Evolutionary conservation across 2,329 filamentous ascomycete genomes (phyloP).

Genomic region (Remersonia thermophila): DNA sequence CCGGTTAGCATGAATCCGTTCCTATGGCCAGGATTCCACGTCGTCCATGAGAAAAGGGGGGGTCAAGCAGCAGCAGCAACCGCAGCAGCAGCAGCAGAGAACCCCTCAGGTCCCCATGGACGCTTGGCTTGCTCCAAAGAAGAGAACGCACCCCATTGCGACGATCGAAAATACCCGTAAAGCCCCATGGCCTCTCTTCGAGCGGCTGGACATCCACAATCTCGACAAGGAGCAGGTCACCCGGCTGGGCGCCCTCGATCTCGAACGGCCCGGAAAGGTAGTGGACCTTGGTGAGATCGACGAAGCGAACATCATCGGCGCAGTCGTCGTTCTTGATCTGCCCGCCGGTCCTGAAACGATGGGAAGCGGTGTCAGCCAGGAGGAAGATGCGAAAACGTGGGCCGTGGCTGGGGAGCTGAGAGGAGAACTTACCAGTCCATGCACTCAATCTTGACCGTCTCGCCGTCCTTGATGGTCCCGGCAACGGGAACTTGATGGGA

Average conservation of each 20-base stretch:
- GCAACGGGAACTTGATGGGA: conserved; percentile 52
- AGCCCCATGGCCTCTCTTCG: conserved; percentile 77
- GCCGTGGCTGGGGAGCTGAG: no score
- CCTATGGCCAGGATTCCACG: no score
- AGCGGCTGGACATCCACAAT: conserved; percentile 91
- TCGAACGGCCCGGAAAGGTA: conserved; percentile 87
- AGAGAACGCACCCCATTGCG: conserved; percentile 47
- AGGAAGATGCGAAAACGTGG: no score
- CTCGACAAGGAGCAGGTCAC: conserved; percentile 74
- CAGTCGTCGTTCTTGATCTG: conserved; percentile 83
- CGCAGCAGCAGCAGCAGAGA: no score
- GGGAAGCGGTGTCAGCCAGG: no score
- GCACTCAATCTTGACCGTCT: conserved; percentile 89
- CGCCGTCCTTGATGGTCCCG: conserved; percentile 64
- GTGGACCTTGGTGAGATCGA: conserved; percentile 74
- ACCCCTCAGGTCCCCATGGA: no score
- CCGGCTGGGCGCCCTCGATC: conserved; percentile 70
- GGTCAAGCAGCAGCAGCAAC: no score
- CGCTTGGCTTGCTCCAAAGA: no score
- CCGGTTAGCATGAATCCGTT: no score
- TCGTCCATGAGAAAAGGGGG: no score
- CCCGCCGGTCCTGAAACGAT: conserved; percentile 46
- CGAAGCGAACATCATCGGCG: conserved; percentile 76
- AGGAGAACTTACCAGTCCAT: conserved; percentile 50
- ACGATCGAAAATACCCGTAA: conserved; percentile 70